Evolutionary conservation across 2,329 filamentous ascomycete genomes (phyloP).

Genomic region (Alternaria arbusti): DNA sequence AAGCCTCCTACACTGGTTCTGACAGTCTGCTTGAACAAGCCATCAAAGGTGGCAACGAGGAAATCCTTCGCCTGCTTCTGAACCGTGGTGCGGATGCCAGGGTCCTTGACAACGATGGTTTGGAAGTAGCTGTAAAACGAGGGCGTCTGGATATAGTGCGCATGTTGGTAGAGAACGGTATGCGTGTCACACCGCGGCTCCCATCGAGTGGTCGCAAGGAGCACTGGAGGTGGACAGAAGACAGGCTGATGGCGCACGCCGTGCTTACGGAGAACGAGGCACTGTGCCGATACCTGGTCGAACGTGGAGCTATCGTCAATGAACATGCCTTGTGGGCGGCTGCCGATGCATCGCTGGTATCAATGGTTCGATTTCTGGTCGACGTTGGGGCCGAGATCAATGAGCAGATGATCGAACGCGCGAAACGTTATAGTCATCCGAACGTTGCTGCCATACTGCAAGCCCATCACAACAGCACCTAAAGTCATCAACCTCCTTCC

Average conservation of each 20-base stretch:
- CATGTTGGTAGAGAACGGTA: conserved; percentile 7
- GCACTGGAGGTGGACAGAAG: not conserved
- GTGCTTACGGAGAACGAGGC: not conserved
- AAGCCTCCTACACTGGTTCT: not conserved
- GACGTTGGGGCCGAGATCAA: not conserved
- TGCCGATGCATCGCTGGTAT: not conserved
- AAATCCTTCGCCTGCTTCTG: conserved; percentile 6
- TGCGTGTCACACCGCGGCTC: not conserved
- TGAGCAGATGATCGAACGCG: not conserved
- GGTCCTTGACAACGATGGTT: not conserved
- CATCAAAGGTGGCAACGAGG: conserved; percentile 6
- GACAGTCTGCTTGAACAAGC: not conserved
- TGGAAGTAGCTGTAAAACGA: not conserved
- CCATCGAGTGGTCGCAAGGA: not conserved
- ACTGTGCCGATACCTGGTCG: not conserved
- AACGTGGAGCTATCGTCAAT: not conserved
- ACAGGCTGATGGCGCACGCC: not conserved
- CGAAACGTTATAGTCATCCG: not conserved
- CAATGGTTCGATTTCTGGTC: not conserved
- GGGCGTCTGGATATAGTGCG: conserved; percentile 10
- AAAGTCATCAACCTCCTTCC: not conserved
- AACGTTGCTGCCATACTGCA: not conserved
- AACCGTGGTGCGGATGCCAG: not conserved
- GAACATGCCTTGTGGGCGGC: not conserved
- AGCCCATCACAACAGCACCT: not conserved